phyloP scores from a whole-genome alignment of 768 basidiomycete species.

The Saitozyma sp. region DNA sequence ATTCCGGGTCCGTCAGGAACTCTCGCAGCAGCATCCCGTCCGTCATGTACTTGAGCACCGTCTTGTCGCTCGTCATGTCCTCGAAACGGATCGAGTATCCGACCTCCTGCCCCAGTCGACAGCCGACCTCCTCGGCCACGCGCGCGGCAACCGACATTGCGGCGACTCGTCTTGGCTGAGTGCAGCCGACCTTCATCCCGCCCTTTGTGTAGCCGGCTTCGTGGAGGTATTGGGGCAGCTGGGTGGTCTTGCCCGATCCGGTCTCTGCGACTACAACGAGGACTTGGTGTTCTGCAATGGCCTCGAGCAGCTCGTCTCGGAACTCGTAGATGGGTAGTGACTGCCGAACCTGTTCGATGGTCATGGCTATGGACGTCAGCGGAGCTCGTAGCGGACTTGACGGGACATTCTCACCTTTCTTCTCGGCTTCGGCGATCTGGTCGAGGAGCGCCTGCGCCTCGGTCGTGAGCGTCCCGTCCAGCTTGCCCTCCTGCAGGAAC shows the following conservation, averaged over 20 bases:
- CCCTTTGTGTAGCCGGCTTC: slow-evolving; percentile 91
- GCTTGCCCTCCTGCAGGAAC: slow-evolving; percentile 78
- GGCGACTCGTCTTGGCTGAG: slow-evolving; percentile 96
- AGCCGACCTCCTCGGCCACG: slow-evolving; percentile 98
- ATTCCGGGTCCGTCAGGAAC: slow-evolving; percentile 94
- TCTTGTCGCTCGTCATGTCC: slow-evolving; percentile 99
- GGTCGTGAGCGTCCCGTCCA: slow-evolving; percentile 69
- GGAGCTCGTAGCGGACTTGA: slow-evolving; percentile 2
- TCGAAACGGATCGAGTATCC: slow-evolving; percentile 99
- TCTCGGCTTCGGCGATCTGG: slow-evolving; percentile 89
- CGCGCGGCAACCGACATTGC: slow-evolving; percentile 99
- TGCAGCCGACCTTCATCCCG: slow-evolving; percentile 83
- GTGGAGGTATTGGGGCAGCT: slow-evolving; percentile 95
- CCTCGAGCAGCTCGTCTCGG: slow-evolving; percentile 82
- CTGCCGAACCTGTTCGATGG: slow-evolving; percentile 91
- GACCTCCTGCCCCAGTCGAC: slow-evolving; percentile 94
- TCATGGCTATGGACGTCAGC: slow-evolving; percentile 61
- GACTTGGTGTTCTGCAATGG: slow-evolving; percentile 87
- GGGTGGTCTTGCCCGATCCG: slow-evolving; percentile 98
- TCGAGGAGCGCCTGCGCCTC: slow-evolving; percentile 80
- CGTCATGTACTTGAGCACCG: slow-evolving; percentile 98
- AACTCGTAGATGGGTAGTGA: slow-evolving; percentile 87
- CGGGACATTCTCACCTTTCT: slow-evolving; percentile 63
- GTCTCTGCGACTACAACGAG: slow-evolving; percentile 98
- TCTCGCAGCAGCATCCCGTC: slow-evolving; percentile 97